Evolutionary conservation across 306 rosid species (phyloP), one percentile per base, ranked within the genome.

Genomic region (Lablab purpureus): DNA sequence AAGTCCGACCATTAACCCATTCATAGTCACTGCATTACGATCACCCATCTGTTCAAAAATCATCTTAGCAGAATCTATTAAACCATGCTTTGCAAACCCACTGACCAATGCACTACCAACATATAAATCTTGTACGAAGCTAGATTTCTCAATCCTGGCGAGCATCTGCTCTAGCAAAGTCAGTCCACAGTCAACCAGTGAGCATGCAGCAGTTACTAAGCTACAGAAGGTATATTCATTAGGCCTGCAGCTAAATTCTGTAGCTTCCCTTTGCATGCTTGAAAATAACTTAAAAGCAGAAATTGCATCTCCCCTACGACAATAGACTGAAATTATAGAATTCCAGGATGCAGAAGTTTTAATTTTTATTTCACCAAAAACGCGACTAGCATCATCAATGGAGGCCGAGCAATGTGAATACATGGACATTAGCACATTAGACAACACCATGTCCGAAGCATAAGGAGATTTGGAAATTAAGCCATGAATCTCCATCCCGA

Each of bases 51-150:
- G 94, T 80, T 84, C 84, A 76, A 90, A 92, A 66, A 94, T 83
- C 73, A 84, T 67, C 69, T 86, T 88, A 56, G 98, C 91, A 72
- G 70, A 79, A 74, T 80, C 80, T 62, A 77, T 81, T 25, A 82
- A 85, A 52, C 97, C 97, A 62, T 76, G 79, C 80, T 87, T 88
- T 1, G 97, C 91, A 87, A 90, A 89, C 8, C 97, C 96, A 71
- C 91, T 94, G 41, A 92, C 92, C 67, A 94, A 81, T 66, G 98
- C 97, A 88, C 97, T 94, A 41, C 96, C 97, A 4, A 92, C 97
- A 68, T 90, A 94, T 60, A 94, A 74, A 86, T 88, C 94, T 72
- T 73, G 86, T 23, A 80, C 74, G 54, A 78, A 82, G 72, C 98
- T 96, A 13, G 91, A 85, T 81, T 89, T 94, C 28, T 76, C 86